Evolutionary conservation across 192 early-diverging fungal genomes (phyloP), one percentile per base, ranked within the genome.

Genomic region (Funneliformis geosporum): DNA sequence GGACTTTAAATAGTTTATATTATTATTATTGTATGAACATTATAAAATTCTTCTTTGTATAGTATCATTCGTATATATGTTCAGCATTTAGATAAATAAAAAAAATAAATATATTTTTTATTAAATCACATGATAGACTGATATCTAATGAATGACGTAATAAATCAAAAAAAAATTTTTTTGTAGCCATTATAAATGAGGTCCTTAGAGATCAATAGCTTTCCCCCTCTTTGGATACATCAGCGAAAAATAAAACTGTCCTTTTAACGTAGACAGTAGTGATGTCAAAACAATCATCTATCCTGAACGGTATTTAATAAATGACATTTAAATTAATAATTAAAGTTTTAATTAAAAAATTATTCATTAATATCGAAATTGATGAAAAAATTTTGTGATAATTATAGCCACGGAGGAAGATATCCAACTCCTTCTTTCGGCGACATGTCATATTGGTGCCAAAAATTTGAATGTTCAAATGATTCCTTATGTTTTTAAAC

Each of bases 381-480:
- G 14, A 43, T 59, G 7, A 16, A 23, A 61, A 28, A 33, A 14
- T 18, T 60, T 65, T 76, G 43, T 76, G 27, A 60, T 59, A 33
- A 25, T n/a, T 21, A 70, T 46, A 83, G 88, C 94, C 83, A 96
- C 95, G 84, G 94, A 98, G 85, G 91, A 95, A 86, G 97, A 98
- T 85, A 94, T 98, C 82, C 91, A 95, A 90, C 89, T 93, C 84
- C 91, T 99, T 83, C 92, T 99, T 83, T 92, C 94, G 82, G 98
- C 98, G 84, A 95, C 97, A 90, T 90, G 93, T 76, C 96, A 99
- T 94, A 91, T 99, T 89, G 98, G 98, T 81, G 92, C 96, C 89
- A 96, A 98, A 94, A 99, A 99, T 90, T 89, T 90, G 81, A 95
- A 96, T 89, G 89, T 90, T 83, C 93, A 93, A 86, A 99, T 99